Evolutionary conservation across 2,329 filamentous ascomycete species (phyloP), one percentile per base, ranked within the genome.

Genomic region (Podosphaera aphanis): DNA sequence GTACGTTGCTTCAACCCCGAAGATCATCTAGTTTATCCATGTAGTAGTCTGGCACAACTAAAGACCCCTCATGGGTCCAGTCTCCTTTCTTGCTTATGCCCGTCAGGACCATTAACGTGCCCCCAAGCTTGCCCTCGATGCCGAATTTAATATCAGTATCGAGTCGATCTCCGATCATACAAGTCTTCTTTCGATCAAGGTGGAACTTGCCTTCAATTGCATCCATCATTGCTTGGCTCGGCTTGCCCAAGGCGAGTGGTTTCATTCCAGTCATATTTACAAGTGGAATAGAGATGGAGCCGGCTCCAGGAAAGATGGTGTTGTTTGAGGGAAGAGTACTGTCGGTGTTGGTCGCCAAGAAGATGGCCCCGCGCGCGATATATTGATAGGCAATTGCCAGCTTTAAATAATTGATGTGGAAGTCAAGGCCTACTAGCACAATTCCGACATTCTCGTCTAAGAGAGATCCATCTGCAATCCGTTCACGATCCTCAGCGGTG

Each of bases 191-290:
- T 33, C 86, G 73, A 60, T 95, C 78, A 46, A 98, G 79, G 53
- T 81, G 71, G 62, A 95, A 94, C 63, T 93, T 93, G 48, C 88
- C 88, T 66, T 95, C 88, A 47, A 98, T 81, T 2, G 90, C 85
- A 61, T 95, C 88, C 88, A 98, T 93, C 90, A 98, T 98, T 3
- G 88, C 88, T 66, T 93, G 85, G 60, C 84, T 93, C 2, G 90
- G 90, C 65, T 98, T 98, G 0, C 90, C 90, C 36, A 95, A 65
- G 2, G 83, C 77, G 27, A 84, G 63, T 0, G 90, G 88, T 55
- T 80, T 69, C 59, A 73, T 64, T 2, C 70, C 70, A 16, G 72
- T 67, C 68, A 83, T 83, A 60, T 80, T 79, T 46, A 79, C 68
- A 49, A 98, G 64, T 1, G 85, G 83, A 21, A 83, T 75, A 43